Percentiles rank a stretch among this genome's conserved stretches.
Evolutionary conservation across 129 eudicot species (phyloP).

Genomic region (Escallonia rubra): DNA sequence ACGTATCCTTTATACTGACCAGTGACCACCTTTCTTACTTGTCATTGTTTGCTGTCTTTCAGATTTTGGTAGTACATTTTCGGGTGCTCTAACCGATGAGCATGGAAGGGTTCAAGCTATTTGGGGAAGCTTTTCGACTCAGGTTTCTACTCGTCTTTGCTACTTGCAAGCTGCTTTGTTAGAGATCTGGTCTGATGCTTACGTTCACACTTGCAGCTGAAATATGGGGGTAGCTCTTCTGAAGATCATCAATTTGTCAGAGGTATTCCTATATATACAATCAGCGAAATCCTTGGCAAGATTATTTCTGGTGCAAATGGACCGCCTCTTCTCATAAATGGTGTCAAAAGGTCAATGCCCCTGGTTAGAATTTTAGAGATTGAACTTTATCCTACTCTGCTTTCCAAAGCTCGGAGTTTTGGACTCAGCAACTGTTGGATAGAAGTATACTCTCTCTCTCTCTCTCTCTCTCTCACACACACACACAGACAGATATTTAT

Average conservation of each 20-base stretch:
- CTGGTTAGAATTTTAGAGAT: constrained; percentile 72
- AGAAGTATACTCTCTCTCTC: constrained; percentile 41
- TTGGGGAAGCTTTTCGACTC: constrained; percentile 97
- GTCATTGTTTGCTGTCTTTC: not conserved
- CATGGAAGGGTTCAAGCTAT: constrained; percentile 86
- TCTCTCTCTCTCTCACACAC: no score
- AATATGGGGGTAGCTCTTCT: constrained; percentile 61
- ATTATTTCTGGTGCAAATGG: constrained; percentile 65
- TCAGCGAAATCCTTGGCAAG: constrained; percentile 59
- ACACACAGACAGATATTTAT: no score
- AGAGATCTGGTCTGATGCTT: constrained; percentile 12
- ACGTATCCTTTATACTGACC: not conserved
- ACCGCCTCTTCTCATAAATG: constrained; percentile 71
- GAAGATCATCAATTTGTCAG: constrained; percentile 97
- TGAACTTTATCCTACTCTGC: constrained; percentile 91
- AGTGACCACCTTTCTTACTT: no score
- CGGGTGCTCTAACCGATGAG: constrained; percentile 88
- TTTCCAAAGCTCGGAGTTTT: constrained; percentile 90
- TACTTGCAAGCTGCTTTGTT: constrained; percentile 12
- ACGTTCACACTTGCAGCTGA: constrained; percentile 45
- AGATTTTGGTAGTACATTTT: constrained; percentile 95
- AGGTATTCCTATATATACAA: constrained; percentile 76
- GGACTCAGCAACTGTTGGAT: constrained; percentile 87
- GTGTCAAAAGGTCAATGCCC: constrained; percentile 72
- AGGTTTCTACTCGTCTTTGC: constrained; percentile 42